These are phyloP conservation scores for Diaporthe longicolla DNA, from an alignment of 2,329 filamentous ascomycete species.

Conservation along the genomic window DNA sequence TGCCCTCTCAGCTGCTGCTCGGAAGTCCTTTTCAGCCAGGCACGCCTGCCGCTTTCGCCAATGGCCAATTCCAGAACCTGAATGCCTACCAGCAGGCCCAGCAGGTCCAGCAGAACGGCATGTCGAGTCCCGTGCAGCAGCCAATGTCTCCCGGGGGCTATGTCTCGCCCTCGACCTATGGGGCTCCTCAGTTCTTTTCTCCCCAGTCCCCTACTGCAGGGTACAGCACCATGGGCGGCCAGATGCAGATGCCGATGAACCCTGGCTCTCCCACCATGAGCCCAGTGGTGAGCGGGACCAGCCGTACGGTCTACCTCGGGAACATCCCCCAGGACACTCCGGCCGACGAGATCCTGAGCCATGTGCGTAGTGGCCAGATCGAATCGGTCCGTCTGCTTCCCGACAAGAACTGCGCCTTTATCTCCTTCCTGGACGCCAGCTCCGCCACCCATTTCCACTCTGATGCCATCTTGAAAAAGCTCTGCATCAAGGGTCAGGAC, in stretches of 20 bases:
- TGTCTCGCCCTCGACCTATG: constrained; percentile 87
- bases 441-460: constrained; percentile 99
- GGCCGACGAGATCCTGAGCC: constrained; percentile 95
- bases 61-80: constrained; percentile 91
- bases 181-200: constrained; percentile 83
- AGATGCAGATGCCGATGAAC: constrained; percentile 69
- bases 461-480: constrained; percentile 99
- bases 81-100: constrained; percentile 79
- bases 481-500: constrained; percentile 97
- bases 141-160: constrained; percentile 87
- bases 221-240: constrained; percentile 75
- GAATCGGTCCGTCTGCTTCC: constrained; percentile 97
- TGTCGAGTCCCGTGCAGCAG: constrained; percentile 82
- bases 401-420: constrained; percentile 99
- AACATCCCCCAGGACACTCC: constrained; percentile 99
- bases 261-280: constrained; percentile 82
- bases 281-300: constrained; percentile 89
- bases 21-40: constrained; percentile 98
- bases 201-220: constrained; percentile 88
- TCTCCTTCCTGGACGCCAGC: constrained; percentile 97
- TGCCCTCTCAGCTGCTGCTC: constrained; percentile 93
- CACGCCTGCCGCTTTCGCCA: constrained; percentile 89
- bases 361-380: constrained; percentile 97
- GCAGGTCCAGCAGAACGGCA: constrained; percentile 70
- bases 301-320: constrained; percentile 95